These are phyloP conservation scores for Yamadazyma sp. DNA, from an alignment of 805 yeast genomes.

Conservation along the genomic window DNA sequence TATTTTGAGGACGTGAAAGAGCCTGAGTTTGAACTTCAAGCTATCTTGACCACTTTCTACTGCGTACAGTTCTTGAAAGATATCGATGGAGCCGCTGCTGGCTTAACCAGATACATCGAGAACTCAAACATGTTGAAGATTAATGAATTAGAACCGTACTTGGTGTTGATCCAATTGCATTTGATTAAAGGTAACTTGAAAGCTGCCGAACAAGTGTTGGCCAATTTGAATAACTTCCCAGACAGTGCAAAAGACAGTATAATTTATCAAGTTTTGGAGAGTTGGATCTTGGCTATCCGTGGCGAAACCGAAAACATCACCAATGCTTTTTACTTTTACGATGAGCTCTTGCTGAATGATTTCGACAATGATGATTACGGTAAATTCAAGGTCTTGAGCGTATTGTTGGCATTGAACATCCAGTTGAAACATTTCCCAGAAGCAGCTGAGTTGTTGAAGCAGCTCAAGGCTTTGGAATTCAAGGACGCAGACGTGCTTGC, in stretches of 20 bases:
- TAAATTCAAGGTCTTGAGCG: slow-evolving; percentile 42
- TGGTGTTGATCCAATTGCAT: slow-evolving; percentile 41
- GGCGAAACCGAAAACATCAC: slow-evolving; percentile 43
- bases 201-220: slow-evolving; percentile 33
- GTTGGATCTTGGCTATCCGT: slow-evolving; percentile 52
- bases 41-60: slow-evolving; percentile 40
- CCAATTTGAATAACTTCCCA: slow-evolving; percentile 33
- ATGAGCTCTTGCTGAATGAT: slow-evolving; percentile 66
- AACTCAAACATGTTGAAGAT: slow-evolving; percentile 20
- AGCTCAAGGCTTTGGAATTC: slow-evolving; percentile 45
- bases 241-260: slow-evolving; percentile 57
- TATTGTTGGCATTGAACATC: slow-evolving; percentile 72
- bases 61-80: slow-evolving; percentile 37
- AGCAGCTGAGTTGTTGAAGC: slow-evolving; percentile 58
- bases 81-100: slow-evolving; percentile 35
- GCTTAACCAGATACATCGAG: slow-evolving; percentile 31
- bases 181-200: slow-evolving; percentile 37
- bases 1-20: slow-evolving; percentile 40
- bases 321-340: slow-evolving; percentile 61
- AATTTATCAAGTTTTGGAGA: slow-evolving; percentile 74
- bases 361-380: slow-evolving; percentile 40
- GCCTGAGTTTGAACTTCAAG: slow-evolving; percentile 40
- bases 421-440: slow-evolving; percentile 82
- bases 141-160: slow-evolving; percentile 41
- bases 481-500: slow-evolving; percentile 47